phyloP scores from a whole-genome alignment of 2,329 filamentous ascomycete genomes.

The Botrytis paeoniae region DNA sequence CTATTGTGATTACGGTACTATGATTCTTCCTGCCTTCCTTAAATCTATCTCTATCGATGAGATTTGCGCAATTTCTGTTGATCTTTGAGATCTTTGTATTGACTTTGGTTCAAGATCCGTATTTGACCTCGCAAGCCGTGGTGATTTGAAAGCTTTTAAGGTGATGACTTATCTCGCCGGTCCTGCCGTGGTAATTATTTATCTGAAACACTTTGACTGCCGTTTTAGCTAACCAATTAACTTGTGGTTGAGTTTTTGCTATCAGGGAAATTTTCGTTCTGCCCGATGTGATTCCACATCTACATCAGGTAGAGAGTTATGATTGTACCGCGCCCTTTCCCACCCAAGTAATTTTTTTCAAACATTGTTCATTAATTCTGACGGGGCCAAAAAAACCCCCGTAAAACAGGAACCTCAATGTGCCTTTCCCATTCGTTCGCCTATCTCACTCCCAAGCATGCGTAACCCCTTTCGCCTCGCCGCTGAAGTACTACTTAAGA shows the following conservation, averaged over 20 bases:
- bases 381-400: neutral
- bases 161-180: neutral
- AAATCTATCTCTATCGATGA: neutral
- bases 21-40: neutral
- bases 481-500: conserved; percentile 48
- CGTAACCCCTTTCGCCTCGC: conserved; percentile 52
- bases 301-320: neutral
- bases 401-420: neutral
- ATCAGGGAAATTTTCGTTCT: neutral
- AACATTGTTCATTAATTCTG: neutral
- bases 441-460: conserved; percentile 21
- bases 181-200: neutral
- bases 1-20: neutral
- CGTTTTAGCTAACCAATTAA: neutral
- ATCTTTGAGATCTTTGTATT: neutral
- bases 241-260: neutral
- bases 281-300: neutral
- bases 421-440: conserved; percentile 13
- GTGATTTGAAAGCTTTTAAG: neutral
- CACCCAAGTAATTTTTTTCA: neutral
- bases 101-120: neutral
- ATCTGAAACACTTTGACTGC: neutral
- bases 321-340: too few relatives aligned
- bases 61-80: neutral
- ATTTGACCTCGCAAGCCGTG: neutral